Percentiles rank a stretch among this genome's conserved stretches.
Conservation (phyloP, 805 yeast species). For the Yarrowia porcina region DNA sequence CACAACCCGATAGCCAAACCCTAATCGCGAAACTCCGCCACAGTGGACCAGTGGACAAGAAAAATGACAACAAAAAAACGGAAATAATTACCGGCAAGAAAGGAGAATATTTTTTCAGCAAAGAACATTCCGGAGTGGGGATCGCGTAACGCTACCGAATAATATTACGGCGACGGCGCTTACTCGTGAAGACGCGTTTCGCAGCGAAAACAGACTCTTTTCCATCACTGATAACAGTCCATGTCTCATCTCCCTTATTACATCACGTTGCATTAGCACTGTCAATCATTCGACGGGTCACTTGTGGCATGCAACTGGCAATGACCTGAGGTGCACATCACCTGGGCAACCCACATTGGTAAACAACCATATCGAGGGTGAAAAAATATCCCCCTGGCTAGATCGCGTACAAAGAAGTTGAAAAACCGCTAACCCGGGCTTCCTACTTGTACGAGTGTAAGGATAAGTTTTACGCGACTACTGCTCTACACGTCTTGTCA, state of each 20-base stretch:
- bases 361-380: neutral
- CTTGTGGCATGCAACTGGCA: conserved; percentile 5
- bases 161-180: too few species aligned
- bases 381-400: neutral
- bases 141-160: neutral
- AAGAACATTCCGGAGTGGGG: neutral
- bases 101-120: neutral
- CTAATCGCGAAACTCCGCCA: conserved; percentile 1
- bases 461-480: too few species aligned
- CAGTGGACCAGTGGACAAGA: neutral
- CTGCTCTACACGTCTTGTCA: neutral
- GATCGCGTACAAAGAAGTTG: too few species aligned
- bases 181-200: too few species aligned
- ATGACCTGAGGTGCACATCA: conserved; percentile 13
- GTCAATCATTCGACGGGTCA: conserved; percentile 5
- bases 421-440: too few species aligned
- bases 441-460: too few species aligned
- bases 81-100: neutral
- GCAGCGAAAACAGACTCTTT: neutral
- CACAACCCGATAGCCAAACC: neutral
- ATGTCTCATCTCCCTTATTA: neutral
- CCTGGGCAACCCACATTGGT: conserved; percentile 14
- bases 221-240: neutral
- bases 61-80: neutral
- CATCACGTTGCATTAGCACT: conserved; percentile 22